phyloP scores from a whole-genome alignment of 805 yeast genomes.

The Blastobotrys parvus region DNA sequence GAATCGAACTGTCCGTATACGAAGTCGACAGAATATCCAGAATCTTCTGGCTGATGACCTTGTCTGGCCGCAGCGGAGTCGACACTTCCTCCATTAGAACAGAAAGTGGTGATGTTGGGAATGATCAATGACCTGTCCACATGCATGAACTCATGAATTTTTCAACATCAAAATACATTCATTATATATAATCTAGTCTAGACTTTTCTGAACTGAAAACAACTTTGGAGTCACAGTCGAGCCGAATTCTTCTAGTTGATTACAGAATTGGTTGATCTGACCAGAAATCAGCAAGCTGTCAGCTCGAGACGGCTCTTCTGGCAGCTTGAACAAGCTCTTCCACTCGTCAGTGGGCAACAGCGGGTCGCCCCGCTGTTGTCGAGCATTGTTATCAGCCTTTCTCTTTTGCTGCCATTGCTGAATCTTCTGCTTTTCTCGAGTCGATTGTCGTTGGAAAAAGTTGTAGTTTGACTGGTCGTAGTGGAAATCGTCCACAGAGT shows the following conservation, averaged over 20 bases:
- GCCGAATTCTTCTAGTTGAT: constrained; percentile 62
- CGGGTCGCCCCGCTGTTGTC: constrained; percentile 50
- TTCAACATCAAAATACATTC: background rate
- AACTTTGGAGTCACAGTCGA: constrained; percentile 58
- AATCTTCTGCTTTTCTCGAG: constrained; percentile 61
- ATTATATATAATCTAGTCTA: background rate
- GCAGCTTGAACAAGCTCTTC: constrained; percentile 56
- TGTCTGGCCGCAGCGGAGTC: constrained; percentile 5
- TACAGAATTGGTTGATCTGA: constrained; percentile 61
- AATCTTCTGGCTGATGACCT: constrained; percentile 19
- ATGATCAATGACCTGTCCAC: too few relatives aligned
- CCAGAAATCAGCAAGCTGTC: constrained; percentile 63
- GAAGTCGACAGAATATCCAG: constrained; percentile 26
- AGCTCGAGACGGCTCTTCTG: constrained; percentile 66
- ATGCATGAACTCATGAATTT: too few relatives aligned
- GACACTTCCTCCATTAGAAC: background rate
- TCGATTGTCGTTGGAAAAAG: constrained; percentile 69
- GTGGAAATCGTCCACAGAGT: constrained; percentile 65
- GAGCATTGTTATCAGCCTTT: constrained; percentile 53
- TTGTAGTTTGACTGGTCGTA: constrained; percentile 73
- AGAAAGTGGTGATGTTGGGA: too few relatives aligned
- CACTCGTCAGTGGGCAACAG: constrained; percentile 47
- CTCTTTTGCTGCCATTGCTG: constrained; percentile 68
- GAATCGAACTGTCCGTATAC: constrained; percentile 25
- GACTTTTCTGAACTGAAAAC: constrained; percentile 33